Conservation (phyloP, 495 filamentous ascomycete genomes). For the Hypoxylon perforatum region DNA sequence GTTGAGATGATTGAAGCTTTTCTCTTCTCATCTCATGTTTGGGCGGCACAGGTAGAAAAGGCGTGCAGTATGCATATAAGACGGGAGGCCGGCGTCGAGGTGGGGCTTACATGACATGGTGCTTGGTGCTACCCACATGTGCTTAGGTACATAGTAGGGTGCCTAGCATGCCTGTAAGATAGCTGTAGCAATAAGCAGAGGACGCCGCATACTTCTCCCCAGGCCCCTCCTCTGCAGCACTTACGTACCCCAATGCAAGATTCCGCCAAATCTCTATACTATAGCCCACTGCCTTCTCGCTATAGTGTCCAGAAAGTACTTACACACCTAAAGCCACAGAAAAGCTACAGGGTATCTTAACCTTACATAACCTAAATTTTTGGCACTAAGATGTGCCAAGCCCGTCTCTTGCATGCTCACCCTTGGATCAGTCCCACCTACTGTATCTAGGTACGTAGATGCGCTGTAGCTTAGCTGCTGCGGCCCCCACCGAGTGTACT, state of each 20-base stretch:
- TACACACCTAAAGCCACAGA: too few species aligned
- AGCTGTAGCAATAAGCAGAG: not conserved
- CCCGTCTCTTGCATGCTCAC: constrained; percentile 42
- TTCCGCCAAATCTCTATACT: constrained; percentile 46
- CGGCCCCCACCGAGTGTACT: constrained; percentile 22
- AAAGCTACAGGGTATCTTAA: constrained; percentile 28
- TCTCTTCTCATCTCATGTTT: not conserved
- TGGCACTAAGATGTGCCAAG: constrained; percentile 40
- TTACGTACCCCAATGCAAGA: constrained; percentile 49
- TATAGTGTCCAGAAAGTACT: too few species aligned
- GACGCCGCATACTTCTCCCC: constrained; percentile 33
- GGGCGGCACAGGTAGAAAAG: not conserved
- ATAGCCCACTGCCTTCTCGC: too few species aligned
- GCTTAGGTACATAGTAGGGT: too few species aligned
- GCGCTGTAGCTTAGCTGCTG: constrained; percentile 29
- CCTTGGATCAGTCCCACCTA: constrained; percentile 23
- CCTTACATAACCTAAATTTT: constrained; percentile 43
- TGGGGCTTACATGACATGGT: constrained; percentile 35
- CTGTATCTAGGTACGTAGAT: constrained; percentile 31
- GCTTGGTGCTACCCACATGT: not conserved
- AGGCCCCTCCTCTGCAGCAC: constrained; percentile 38
- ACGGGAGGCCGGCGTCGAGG: constrained; percentile 41
- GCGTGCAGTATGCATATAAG: constrained; percentile 15
- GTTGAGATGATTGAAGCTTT: too few species aligned
- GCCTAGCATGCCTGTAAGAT: too few species aligned